phyloP scores from a whole-genome alignment of 78 protist species.

The Goniomonas avonlea region DNA sequence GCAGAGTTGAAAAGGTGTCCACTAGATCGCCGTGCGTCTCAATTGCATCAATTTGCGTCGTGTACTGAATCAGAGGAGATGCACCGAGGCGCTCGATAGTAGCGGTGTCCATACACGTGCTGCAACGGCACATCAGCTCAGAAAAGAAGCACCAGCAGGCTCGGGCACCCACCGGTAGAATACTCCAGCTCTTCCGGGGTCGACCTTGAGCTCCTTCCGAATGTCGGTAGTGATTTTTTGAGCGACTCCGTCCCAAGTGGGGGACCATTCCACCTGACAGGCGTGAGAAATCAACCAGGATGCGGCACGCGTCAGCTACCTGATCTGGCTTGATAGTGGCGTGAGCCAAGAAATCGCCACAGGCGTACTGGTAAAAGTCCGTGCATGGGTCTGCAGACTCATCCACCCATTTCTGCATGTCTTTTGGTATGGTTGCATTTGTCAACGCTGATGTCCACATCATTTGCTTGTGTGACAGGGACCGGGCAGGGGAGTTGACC shows the following conservation, averaged over 20 bases:
- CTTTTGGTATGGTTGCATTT: too few relatives aligned
- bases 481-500: too few relatives aligned
- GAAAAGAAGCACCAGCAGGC: too few relatives aligned
- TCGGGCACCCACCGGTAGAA: too few relatives aligned
- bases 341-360: not conserved
- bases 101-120: constrained; percentile 8
- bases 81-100: not conserved
- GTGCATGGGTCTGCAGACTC: constrained; percentile 4
- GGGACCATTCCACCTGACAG: constrained; percentile 10
- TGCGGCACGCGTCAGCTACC: not conserved
- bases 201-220: too few relatives aligned
- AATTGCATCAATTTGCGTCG: not conserved
- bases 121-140: too few relatives aligned
- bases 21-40: not conserved
- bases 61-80: not conserved
- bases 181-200: too few relatives aligned
- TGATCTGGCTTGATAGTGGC: not conserved
- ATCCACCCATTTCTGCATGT: not conserved
- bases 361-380: constrained; percentile 9
- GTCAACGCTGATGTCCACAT: too few relatives aligned
- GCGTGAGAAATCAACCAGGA: too few relatives aligned
- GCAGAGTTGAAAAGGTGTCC: not conserved
- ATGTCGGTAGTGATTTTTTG: too few relatives aligned
- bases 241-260: constrained; percentile 11
- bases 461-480: too few relatives aligned